Percentiles rank a stretch among this genome's conserved stretches.
phyloP scores from a whole-genome alignment of 2,329 filamentous ascomycete species.

The Aspergillus sp. region DNA sequence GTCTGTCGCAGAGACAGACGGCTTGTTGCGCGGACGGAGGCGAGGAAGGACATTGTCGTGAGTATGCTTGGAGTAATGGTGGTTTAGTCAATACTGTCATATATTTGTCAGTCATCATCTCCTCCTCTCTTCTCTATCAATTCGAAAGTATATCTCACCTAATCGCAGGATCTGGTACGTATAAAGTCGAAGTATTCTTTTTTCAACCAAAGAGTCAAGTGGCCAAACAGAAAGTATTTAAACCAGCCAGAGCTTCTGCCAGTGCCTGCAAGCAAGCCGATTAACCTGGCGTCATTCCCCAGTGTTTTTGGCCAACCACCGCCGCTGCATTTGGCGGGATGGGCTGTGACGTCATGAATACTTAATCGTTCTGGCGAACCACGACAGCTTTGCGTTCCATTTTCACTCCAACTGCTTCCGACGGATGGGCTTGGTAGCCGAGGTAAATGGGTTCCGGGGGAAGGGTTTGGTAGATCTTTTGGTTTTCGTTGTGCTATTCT shows the following conservation, averaged over 20 bases:
- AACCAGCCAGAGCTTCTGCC: background rate
- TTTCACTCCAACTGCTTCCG: background rate
- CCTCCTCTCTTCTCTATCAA: background rate
- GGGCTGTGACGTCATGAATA: conserved; percentile 20
- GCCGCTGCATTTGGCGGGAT: background rate
- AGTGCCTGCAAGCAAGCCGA: background rate
- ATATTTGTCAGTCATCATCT: background rate
- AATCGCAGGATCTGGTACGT: background rate
- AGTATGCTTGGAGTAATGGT: too few relatives aligned
- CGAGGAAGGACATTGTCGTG: conserved; percentile 42
- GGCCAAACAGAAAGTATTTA: background rate
- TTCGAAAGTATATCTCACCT: background rate
- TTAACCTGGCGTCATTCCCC: conserved; percentile 1
- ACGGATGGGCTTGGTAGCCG: background rate
- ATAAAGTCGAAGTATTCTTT: background rate
- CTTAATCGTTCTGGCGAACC: background rate
- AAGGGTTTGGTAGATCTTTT: conserved; percentile 4
- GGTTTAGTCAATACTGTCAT: background rate
- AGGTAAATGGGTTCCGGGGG: background rate
- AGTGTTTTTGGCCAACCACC: conserved; percentile 6
- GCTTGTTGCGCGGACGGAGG: conserved; percentile 30
- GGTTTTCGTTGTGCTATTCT: background rate
- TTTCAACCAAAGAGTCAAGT: background rate
- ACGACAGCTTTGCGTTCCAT: background rate
- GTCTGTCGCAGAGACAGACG: conserved; percentile 28